Evolutionary conservation across 2,329 filamentous ascomycete genomes (phyloP).

Genomic region (Trichoderma semiorbis): DNA sequence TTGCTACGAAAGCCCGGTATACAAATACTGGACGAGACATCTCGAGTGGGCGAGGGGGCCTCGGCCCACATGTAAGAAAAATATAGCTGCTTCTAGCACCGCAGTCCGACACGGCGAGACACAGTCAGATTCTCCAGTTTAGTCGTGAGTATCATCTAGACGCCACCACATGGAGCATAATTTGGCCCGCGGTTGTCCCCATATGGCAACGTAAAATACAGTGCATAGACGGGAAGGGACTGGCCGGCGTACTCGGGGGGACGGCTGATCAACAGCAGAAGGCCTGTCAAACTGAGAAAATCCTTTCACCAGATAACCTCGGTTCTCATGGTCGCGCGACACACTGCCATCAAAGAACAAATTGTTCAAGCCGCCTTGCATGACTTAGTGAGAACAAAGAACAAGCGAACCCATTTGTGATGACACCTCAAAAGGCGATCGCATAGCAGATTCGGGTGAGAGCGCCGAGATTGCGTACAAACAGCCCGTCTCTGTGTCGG

Average conservation of each 20-base stretch:
- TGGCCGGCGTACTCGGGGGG: neutral
- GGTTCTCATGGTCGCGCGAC: neutral
- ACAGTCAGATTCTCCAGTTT: slow-evolving; percentile 1
- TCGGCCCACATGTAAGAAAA: neutral
- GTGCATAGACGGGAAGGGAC: neutral
- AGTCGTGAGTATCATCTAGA: neutral
- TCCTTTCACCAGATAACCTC: neutral
- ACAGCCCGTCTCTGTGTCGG: neutral
- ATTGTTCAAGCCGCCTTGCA: neutral
- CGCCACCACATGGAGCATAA: slow-evolving; percentile 1
- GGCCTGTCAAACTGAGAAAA: neutral
- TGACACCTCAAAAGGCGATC: neutral
- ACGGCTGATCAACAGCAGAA: neutral
- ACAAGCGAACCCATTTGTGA: neutral
- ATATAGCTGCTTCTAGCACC: neutral
- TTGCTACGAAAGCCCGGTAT: neutral
- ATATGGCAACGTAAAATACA: neutral
- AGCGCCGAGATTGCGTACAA: neutral
- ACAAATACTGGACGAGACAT: neutral
- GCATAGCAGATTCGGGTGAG: neutral
- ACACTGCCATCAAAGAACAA: neutral
- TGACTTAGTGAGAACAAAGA: neutral
- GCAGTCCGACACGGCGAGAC: neutral
- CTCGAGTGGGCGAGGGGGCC: neutral
- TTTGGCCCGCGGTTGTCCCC: neutral